A percentile compares a stretch with the other conserved stretches of the same genome.
phyloP scores from a whole-genome alignment of 176 grass and related monocot species.

The Musa acuminata region DNA sequence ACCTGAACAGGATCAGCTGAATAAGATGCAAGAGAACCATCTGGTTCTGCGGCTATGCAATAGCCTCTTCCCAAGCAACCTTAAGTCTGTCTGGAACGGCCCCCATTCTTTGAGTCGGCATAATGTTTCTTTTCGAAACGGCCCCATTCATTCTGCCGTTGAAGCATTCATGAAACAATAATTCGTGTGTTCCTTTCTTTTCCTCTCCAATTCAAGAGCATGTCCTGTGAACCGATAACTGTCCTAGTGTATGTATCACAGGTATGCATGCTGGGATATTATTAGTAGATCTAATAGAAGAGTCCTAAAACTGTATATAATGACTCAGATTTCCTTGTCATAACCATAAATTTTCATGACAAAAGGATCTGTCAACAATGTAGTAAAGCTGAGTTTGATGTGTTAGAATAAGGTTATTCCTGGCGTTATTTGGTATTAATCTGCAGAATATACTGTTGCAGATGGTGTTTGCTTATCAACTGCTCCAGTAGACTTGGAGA shows the following conservation, averaged over 20 bases:
- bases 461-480: no score
- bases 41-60: conserved; percentile 34
- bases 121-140: conserved; percentile 13
- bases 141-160: conserved; percentile 42
- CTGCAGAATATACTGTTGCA: no score
- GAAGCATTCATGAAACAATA: conserved; percentile 37
- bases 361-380: not conserved
- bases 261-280: not conserved
- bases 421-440: no score
- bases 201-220: not conserved
- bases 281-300: not conserved
- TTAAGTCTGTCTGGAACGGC: conserved; percentile 28
- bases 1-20: conserved; percentile 27
- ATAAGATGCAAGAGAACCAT: conserved; percentile 41
- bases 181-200: not conserved
- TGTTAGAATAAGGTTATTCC: no score
- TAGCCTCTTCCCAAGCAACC: conserved; percentile 41
- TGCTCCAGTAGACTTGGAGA: no score
- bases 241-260: not conserved
- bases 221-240: not conserved
- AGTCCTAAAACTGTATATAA: not conserved
- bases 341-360: not conserved
- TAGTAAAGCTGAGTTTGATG: not conserved
- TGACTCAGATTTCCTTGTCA: not conserved
- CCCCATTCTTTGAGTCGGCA: conserved; percentile 39